Conservation (phyloP, 2,329 filamentous ascomycete species). For the Nemania bipapillata region DNA sequence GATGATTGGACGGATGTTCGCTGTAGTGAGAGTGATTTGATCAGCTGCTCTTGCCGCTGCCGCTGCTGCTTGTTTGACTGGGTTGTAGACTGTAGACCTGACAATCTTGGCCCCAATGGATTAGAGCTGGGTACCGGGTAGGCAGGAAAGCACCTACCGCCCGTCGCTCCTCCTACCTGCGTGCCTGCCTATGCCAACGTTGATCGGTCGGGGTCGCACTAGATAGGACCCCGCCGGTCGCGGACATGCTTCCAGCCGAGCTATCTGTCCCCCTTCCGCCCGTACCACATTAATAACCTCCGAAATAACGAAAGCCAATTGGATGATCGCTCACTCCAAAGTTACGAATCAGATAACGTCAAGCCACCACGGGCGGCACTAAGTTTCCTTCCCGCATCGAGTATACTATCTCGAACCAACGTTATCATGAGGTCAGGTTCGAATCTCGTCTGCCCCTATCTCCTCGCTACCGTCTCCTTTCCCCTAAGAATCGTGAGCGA, state of each 20-base stretch:
- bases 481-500: conserved; percentile 12
- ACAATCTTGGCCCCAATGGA: conserved; percentile 13
- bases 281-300: conserved; percentile 20
- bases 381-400: conserved; percentile 16
- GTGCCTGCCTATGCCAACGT: conserved; percentile 6
- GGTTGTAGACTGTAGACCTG: conserved; percentile 10
- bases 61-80: conserved; percentile 19
- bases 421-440: conserved; percentile 27
- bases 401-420: background rate
- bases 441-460: background rate
- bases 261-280: conserved; percentile 9
- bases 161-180: background rate
- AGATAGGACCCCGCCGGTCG: conserved; percentile 30
- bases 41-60: conserved; percentile 18
- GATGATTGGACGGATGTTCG: conserved; percentile 18
- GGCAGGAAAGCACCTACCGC: background rate
- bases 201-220: conserved; percentile 13
- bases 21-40: conserved; percentile 27
- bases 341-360: conserved; percentile 55
- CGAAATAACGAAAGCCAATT: conserved; percentile 30
- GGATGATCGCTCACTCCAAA: conserved; percentile 16
- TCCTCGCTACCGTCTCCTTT: conserved; percentile 11
- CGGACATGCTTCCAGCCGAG: conserved; percentile 21
- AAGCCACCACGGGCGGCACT: conserved; percentile 53
- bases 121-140: background rate